phyloP scores from a whole-genome alignment of 2,329 filamentous ascomycete genomes.

The Apiospora saccharicola region DNA sequence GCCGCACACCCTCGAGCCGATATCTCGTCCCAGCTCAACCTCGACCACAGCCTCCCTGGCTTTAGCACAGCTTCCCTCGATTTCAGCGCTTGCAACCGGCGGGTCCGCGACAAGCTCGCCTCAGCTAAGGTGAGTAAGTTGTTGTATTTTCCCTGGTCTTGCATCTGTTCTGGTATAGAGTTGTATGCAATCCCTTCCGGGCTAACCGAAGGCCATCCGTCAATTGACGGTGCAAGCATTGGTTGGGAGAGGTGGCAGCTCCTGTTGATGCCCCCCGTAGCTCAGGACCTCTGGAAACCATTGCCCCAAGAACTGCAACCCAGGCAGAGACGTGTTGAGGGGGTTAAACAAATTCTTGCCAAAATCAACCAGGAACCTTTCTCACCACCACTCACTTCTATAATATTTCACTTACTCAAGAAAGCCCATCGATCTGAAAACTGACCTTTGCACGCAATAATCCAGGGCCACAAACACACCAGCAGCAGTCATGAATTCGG shows the following conservation, averaged over 20 bases:
- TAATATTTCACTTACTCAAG: background rate
- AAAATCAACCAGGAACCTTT: background rate
- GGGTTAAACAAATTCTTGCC: background rate
- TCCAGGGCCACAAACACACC: background rate
- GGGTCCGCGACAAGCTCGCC: slow-evolving; percentile 50
- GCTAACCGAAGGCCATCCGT: background rate
- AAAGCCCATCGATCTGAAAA: background rate
- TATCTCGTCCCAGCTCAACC: slow-evolving; percentile 58
- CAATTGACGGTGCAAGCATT: background rate
- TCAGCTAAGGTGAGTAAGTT: slow-evolving; percentile 58
- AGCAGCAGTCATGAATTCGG: slow-evolving; percentile 30
- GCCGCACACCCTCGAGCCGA: slow-evolving; percentile 51
- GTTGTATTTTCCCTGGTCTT: background rate
- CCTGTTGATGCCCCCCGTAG: background rate
- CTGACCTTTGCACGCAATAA: background rate
- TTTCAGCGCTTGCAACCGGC: slow-evolving; percentile 53
- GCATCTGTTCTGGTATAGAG: background rate
- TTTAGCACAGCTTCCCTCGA: slow-evolving; percentile 54
- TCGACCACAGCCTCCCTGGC: slow-evolving; percentile 52
- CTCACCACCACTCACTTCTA: background rate
- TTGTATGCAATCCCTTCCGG: background rate
- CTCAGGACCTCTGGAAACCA: background rate
- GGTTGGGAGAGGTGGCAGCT: background rate
- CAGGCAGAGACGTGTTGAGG: background rate
- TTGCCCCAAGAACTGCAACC: background rate